Percentiles rank a stretch among this genome's conserved stretches.
Conservation (phyloP, 148 eudicot species). For the Cornus suecica region DNA sequence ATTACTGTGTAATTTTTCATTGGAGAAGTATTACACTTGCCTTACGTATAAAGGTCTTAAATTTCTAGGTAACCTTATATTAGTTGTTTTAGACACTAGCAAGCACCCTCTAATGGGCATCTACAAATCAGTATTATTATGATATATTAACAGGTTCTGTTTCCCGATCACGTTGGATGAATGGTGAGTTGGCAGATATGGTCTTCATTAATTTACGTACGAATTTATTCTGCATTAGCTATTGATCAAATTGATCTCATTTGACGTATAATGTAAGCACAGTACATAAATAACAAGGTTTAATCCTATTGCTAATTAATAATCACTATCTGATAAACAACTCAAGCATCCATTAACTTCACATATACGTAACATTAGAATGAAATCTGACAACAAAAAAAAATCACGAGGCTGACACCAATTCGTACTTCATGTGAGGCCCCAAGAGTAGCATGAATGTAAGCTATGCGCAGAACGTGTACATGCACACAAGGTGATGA, state of each 20-base stretch:
- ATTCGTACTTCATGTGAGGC: neutral
- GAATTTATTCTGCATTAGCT: slow-evolving; percentile 29
- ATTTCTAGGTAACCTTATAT: neutral
- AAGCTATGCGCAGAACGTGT: neutral
- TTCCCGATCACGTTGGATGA: neutral
- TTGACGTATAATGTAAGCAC: neutral
- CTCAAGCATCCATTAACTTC: neutral
- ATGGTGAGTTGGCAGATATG: slow-evolving; percentile 7
- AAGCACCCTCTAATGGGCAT: slow-evolving; percentile 1
- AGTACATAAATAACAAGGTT: neutral
- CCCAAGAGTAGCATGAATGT: neutral
- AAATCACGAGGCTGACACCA: neutral
- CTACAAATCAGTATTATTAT: neutral
- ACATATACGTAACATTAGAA: neutral
- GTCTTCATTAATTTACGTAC: slow-evolving; percentile 7
- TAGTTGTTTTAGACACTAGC: slow-evolving; percentile 15
- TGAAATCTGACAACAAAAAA: neutral
- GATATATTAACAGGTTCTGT: neutral
- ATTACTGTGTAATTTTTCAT: slow-evolving; percentile 20
- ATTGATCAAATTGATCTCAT: slow-evolving; percentile 7
- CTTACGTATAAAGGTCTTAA: neutral
- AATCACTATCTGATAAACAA: neutral
- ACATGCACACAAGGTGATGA: neutral
- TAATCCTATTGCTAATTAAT: neutral
- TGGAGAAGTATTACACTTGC: slow-evolving; percentile 1